Base-by-base conservation (phyloP, 495 filamentous ascomycete genomes). In the Diplogelasinospora grovesii region DNA sequence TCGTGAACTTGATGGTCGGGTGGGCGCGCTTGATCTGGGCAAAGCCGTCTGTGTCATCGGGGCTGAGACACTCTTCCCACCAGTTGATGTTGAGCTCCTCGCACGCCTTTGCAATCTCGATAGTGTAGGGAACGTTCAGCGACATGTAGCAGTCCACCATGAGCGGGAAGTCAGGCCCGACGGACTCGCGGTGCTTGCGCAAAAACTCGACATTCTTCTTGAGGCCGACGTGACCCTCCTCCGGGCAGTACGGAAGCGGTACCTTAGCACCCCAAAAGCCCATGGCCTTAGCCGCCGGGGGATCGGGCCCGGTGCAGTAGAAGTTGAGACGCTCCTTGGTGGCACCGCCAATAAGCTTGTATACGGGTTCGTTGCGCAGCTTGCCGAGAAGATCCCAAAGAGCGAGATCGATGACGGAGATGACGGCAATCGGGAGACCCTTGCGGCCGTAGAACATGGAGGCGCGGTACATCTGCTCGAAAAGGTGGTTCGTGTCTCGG, bases 81-180 rank as follows among this genome's bases (percentile, higher is more conserved):
- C 89, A 95, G 68, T 94, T 83, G 57, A 95, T 90, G 63, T 92
- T 75, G 42, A 95, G 75, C 28, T 87, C 79, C 40, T 81, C 63
- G 37, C 81, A 83, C 32, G 82, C 83, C 62, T 87, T 84, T 25
- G 83, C 89, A 9, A 95, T 71, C 60, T 94, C 81, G 46, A 95
- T 93, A 1, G 85, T 93, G 64, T 95, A 95, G 4, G 84, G 69
- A 16, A 95, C 89, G 50, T 86, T 94, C 46, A 95, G 69, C 39
- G 83, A 86, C 89, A 95, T 95, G 66, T 94, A 95, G 73, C 89
- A 95, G 65, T 95, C 89, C 3, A 95, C 89, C 69, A 89, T 89
- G 36, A 95, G 73, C 11, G 89, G 89, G 56, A 89, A 95, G 59
- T 95, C 83, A 0, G 87, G 83, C 0, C 89, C 89, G 36, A 95